Evolutionary conservation across 1,139 yeast genomes (phyloP).

Genomic region (Hyphopichia pseudoburtonii): DNA sequence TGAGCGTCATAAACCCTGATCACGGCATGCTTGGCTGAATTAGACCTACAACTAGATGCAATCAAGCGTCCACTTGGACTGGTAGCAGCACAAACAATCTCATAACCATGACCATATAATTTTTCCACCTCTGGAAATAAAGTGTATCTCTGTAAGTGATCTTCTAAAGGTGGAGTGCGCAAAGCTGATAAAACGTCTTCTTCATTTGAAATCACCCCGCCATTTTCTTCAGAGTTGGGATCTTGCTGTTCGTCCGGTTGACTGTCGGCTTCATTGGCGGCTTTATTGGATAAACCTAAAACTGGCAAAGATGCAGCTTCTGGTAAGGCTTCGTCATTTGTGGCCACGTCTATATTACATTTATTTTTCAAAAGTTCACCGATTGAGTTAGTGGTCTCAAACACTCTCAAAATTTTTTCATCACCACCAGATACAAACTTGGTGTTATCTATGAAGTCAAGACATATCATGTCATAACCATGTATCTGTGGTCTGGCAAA

Average conservation of each 20-base stretch:
- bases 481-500: conserved; percentile 97
- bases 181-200: conserved; percentile 48
- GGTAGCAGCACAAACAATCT: conserved; percentile 75
- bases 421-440: conserved; percentile 93
- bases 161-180: conserved; percentile 75
- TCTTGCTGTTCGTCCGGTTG: conserved; percentile 35
- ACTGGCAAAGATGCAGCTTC: conserved; percentile 92
- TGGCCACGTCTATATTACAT: conserved; percentile 42
- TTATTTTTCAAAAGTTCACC: conserved; percentile 58
- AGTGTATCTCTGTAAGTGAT: conserved; percentile 85
- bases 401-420: conserved; percentile 87
- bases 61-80: conserved; percentile 64
- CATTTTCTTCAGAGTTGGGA: conserved; percentile 33
- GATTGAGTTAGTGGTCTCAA: conserved; percentile 85
- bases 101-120: conserved; percentile 96
- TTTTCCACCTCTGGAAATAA: conserved; percentile 95
- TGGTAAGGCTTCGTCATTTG: conserved; percentile 39
- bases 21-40: conserved; percentile 80
- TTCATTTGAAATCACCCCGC: conserved; percentile 35
- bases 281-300: conserved; percentile 90
- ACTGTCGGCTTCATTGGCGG: conserved; percentile 50
- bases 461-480: conserved; percentile 93
- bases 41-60: conserved; percentile 92
- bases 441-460: conserved; percentile 59
- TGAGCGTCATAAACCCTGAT: conserved; percentile 68